Evolutionary conservation across 1,284 basidiomycete genomes (phyloP).

Genomic region (Schizophyllum amplum): DNA sequence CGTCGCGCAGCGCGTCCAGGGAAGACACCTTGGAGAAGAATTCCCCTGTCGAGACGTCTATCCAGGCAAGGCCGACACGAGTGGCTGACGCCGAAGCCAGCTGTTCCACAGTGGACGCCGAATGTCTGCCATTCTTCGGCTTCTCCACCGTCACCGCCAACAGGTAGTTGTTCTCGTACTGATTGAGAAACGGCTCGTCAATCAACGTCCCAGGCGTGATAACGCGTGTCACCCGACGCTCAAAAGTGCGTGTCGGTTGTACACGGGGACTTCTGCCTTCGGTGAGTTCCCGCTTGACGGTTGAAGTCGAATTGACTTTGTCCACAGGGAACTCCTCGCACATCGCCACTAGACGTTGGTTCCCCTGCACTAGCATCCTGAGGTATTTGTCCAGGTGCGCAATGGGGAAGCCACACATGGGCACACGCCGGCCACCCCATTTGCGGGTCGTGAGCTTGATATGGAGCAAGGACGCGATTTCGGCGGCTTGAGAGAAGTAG

Average conservation of each 20-base stretch:
- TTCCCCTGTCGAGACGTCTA: constrained; percentile 92
- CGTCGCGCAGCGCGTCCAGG: constrained; percentile 61
- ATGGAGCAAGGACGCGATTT: constrained; percentile 68
- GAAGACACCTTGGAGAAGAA: constrained; percentile 71
- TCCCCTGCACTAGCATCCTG: constrained; percentile 76
- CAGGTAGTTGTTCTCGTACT: constrained; percentile 83
- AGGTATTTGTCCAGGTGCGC: constrained; percentile 80
- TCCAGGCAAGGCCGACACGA: constrained; percentile 70
- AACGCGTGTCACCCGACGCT: constrained; percentile 75
- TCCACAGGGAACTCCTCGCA: constrained; percentile 79
- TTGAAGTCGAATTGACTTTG: constrained; percentile 22
- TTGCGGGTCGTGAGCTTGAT: constrained; percentile 74
- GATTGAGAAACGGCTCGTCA: constrained; percentile 81
- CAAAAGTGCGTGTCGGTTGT: constrained; percentile 32
- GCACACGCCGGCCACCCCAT: constrained; percentile 61
- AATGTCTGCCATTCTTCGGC: no score
- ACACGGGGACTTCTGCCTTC: constrained; percentile 16
- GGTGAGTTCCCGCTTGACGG: constrained; percentile 20
- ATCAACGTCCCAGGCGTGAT: constrained; percentile 90
- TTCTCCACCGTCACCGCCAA: constrained; percentile 49
- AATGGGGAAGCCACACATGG: constrained; percentile 90
- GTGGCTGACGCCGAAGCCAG: constrained; percentile 14
- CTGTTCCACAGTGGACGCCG: constrained; percentile 3
- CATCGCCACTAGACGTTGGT: constrained; percentile 80
- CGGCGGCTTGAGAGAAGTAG: constrained; percentile 85